Conservation (phyloP, 257 asterid species). For the Solanum chilense region DNA sequence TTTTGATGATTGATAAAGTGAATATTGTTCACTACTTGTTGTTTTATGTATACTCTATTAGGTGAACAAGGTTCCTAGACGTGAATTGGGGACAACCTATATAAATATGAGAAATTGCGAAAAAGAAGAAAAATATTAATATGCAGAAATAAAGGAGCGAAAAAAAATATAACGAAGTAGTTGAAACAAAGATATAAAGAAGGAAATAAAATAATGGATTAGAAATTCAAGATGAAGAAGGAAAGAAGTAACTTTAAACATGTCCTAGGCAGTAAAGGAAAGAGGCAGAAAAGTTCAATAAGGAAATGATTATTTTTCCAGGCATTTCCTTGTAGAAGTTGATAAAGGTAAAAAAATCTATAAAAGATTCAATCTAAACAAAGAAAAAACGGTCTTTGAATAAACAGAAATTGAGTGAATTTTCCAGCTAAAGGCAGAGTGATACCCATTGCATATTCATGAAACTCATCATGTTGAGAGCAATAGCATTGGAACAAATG, state of each 20-base stretch:
- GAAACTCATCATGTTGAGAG: background rate
- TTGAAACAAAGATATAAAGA: too few relatives aligned
- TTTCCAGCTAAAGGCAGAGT: background rate
- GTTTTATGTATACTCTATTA: too few relatives aligned
- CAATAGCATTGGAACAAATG: background rate
- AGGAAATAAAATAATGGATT: background rate
- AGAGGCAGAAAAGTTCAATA: background rate
- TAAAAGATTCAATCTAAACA: background rate
- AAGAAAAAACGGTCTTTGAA: background rate
- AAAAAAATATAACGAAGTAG: too few relatives aligned
- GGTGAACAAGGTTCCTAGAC: too few relatives aligned
- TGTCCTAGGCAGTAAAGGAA: background rate
- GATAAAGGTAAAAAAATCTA: background rate
- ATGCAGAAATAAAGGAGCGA: too few relatives aligned
- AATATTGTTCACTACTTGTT: too few relatives aligned
- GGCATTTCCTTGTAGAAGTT: background rate
- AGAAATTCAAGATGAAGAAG: background rate
- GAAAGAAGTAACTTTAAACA: background rate
- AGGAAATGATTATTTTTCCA: background rate
- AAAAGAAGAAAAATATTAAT: too few relatives aligned
- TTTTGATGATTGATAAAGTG: too few relatives aligned
- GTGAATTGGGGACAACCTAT: too few relatives aligned
- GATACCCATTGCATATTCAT: background rate
- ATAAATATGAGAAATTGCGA: too few relatives aligned
- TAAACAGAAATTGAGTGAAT: background rate